Conservation (phyloP, 2,329 filamentous ascomycete species). For the Stemphylium lycopersici region DNA sequence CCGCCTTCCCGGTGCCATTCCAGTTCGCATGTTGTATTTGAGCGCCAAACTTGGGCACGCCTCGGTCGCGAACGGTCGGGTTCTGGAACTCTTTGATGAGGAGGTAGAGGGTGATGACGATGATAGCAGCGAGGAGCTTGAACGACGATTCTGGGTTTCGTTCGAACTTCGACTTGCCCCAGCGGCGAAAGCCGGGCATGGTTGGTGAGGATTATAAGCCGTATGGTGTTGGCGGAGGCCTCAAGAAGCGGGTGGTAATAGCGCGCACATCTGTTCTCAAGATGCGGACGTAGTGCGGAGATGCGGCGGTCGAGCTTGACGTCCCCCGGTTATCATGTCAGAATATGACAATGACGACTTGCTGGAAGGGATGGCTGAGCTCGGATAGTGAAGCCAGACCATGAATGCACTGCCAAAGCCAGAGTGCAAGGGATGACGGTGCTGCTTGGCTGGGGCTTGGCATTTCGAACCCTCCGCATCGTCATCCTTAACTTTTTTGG, state of each 20-base stretch:
- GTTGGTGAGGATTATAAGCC: slow-evolving; percentile 13
- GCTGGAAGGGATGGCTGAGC: background rate
- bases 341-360: background rate
- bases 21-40: slow-evolving; percentile 43
- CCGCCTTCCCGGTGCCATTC: slow-evolving; percentile 45
- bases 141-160: slow-evolving; percentile 51
- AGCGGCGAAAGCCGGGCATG: slow-evolving; percentile 47
- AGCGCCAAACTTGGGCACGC: slow-evolving; percentile 26
- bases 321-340: slow-evolving; percentile 10
- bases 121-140: slow-evolving; percentile 49
- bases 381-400: background rate
- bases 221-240: slow-evolving; percentile 16
- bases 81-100: slow-evolving; percentile 47
- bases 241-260: slow-evolving; percentile 25
- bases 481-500: slow-evolving; percentile 7
- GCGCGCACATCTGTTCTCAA: slow-evolving; percentile 32
- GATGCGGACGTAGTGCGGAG: slow-evolving; percentile 23
- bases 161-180: slow-evolving; percentile 46
- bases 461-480: slow-evolving; percentile 4
- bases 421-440: background rate
- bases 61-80: slow-evolving; percentile 32
- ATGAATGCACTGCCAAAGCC: background rate
- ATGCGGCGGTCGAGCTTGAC: slow-evolving; percentile 13
- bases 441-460: slow-evolving; percentile 6
- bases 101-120: slow-evolving; percentile 51